Conservation (phyloP, 257 asterid species). For the Linderniella brevidens region DNA sequence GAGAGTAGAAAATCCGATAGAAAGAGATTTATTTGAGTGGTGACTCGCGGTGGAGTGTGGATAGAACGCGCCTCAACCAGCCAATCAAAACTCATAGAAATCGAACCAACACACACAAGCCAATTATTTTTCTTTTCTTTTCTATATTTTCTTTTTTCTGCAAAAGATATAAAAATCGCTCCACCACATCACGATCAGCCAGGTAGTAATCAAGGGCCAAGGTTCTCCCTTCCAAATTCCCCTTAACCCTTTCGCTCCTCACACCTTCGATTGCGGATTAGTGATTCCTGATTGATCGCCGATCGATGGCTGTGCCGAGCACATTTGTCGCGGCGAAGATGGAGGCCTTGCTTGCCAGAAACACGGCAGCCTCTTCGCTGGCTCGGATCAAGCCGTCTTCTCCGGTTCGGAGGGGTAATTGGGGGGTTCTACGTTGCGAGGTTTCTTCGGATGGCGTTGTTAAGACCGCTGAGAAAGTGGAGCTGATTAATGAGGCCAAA, state of each 20-base stretch:
- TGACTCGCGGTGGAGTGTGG: constrained; percentile 38
- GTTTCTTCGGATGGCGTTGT: constrained; percentile 25
- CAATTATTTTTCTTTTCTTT: constrained; percentile 5
- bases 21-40: too few species aligned
- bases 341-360: constrained; percentile 42
- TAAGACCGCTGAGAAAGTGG: constrained; percentile 23
- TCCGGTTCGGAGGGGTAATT: constrained; percentile 26
- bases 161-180: neutral
- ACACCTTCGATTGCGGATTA: neutral
- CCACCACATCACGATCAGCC: neutral
- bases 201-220: too few species aligned
- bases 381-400: constrained; percentile 23
- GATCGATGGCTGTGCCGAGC: constrained; percentile 60
- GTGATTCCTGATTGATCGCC: constrained; percentile 1
- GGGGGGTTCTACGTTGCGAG: constrained; percentile 33
- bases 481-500: constrained; percentile 25
- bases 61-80: constrained; percentile 38
- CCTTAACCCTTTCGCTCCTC: constrained; percentile 11
- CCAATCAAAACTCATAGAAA: constrained; percentile 63
- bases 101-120: constrained; percentile 24
- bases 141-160: neutral
- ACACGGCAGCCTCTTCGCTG: constrained; percentile 29
- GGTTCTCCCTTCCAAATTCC: too few species aligned
- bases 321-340: constrained; percentile 65
- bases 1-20: too few species aligned